A percentile compares a stretch with the other conserved stretches of the same genome.
Conservation (phyloP, 805 yeast species). For the Torulaspora delbrueckii region DNA sequence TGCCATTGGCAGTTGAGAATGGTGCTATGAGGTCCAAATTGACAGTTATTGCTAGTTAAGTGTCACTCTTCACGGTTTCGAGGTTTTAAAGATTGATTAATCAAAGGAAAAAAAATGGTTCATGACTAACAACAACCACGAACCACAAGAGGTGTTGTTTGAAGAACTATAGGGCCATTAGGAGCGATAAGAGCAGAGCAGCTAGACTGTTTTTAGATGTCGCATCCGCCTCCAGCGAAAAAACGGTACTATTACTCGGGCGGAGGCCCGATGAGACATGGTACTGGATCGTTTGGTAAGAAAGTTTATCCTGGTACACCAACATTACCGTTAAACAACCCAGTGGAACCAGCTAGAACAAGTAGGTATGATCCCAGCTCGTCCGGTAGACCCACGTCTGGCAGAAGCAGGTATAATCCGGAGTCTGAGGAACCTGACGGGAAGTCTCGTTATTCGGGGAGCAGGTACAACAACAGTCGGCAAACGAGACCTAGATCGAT, state of each 20-base stretch:
- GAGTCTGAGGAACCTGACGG: constrained; percentile 12
- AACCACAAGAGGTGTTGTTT: neutral
- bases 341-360: constrained; percentile 13
- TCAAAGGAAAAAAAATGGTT: constrained; percentile 2
- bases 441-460: constrained; percentile 18
- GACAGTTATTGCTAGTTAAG: neutral
- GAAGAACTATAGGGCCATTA: neutral
- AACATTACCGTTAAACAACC: neutral
- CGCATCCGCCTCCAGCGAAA: constrained; percentile 19
- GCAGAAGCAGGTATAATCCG: constrained; percentile 29
- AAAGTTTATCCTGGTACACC: constrained; percentile 12
- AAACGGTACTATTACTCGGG: constrained; percentile 30
- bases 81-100: neutral
- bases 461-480: constrained; percentile 23
- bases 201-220: constrained; percentile 4
- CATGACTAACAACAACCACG: constrained; percentile 1
- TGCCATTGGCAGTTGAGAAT: no score
- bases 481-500: constrained; percentile 23
- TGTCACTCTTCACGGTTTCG: neutral
- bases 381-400: constrained; percentile 15
- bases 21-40: neutral
- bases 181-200: neutral
- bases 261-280: constrained; percentile 22
- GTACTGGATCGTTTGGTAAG: constrained; percentile 14
- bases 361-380: constrained; percentile 31